Evolutionary conservation across 805 yeast species (phyloP).

Genomic region (Helenozyma rhizophorensis): DNA sequence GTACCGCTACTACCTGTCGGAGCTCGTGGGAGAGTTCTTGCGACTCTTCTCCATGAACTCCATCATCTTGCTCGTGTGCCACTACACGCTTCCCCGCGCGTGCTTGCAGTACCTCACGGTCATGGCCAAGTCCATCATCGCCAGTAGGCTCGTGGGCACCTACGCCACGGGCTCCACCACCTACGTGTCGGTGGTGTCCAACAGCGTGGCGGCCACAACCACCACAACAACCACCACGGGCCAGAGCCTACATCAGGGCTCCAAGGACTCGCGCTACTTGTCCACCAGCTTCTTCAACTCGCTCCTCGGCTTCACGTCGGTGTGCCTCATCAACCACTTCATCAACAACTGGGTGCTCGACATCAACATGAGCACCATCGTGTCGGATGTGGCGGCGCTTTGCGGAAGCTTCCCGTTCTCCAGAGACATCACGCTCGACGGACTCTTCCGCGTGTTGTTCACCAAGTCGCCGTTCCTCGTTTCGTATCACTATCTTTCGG

Average conservation of each 20-base stretch:
- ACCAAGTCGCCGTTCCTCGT: constrained; percentile 2
- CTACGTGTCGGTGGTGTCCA: constrained; percentile 17
- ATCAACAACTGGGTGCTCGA: constrained; percentile 7
- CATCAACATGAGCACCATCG: constrained; percentile 1
- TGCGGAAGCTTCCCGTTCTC: constrained; percentile 1
- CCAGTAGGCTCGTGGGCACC: constrained; percentile 27
- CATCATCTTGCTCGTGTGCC: constrained; percentile 20
- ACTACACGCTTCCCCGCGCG: constrained; percentile 15
- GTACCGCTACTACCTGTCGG: constrained; percentile 13
- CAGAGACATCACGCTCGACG: background rate
- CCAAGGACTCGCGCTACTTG: constrained; percentile 1
- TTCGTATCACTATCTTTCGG: background rate
- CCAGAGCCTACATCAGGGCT: background rate
- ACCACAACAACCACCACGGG: constrained; percentile 12
- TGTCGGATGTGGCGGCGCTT: constrained; percentile 1
- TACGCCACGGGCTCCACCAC: constrained; percentile 22
- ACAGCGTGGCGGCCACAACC: constrained; percentile 4
- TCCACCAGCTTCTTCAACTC: constrained; percentile 16
- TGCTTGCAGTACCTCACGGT: constrained; percentile 22
- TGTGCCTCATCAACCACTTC: constrained; percentile 18
- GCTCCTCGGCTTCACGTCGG: constrained; percentile 18
- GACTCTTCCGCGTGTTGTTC: background rate
- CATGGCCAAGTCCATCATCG: constrained; percentile 27
- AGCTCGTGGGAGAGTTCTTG: constrained; percentile 16
- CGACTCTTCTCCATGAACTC: constrained; percentile 23